Evolutionary conservation across 352 stramenopile species (phyloP), one percentile per base, ranked within the genome.

Genomic region (Phytopythium delawarense): DNA sequence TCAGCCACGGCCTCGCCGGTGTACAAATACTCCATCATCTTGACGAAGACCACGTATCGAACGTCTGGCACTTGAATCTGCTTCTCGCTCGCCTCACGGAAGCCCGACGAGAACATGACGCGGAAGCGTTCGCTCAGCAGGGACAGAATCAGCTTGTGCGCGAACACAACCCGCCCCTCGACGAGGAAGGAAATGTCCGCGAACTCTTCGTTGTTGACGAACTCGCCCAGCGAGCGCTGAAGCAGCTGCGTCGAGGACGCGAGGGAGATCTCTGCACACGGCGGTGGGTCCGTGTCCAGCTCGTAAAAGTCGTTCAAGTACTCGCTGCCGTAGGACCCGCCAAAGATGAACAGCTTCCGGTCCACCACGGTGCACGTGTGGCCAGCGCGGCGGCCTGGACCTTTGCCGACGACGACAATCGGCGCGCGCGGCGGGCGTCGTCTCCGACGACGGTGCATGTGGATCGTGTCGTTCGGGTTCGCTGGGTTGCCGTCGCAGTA

Each of bases 121-220:
- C 92, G 82, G 67, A 98, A 99, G 21, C 89, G 93, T 61, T 97
- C 92, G 42, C 92, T 98, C 18, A 96, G 74, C 9, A 96, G 77
- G 25, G 91, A 97, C 39, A 99, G 63, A 12, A 98, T 90, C 42
- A 99, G 73, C 51, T 98, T 98, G 79, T 98, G 95, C 32, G 82
- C 96, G 59, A 94, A 97, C 21, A 99, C 81, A 25, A 91, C 80
- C 53, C 81, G 78, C 8, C 93, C 94, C 78, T 99, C 94, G 0
- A 99, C 93, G 16, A 98, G 63, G 69, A 99, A 98, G 6, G 89
- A 98, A 56, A 98, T 96, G 65, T 98, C 95, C 8, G 92, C 93
- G 65, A 98, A 98, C 64, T 97, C 87, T 46, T 96, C 82, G 56
- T 87, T 84, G 67, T 98, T 96, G 57, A 96, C 90, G 74, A 96